Conservation (phyloP, 306 rosid genomes). For the Erythrophleum fordii region DNA sequence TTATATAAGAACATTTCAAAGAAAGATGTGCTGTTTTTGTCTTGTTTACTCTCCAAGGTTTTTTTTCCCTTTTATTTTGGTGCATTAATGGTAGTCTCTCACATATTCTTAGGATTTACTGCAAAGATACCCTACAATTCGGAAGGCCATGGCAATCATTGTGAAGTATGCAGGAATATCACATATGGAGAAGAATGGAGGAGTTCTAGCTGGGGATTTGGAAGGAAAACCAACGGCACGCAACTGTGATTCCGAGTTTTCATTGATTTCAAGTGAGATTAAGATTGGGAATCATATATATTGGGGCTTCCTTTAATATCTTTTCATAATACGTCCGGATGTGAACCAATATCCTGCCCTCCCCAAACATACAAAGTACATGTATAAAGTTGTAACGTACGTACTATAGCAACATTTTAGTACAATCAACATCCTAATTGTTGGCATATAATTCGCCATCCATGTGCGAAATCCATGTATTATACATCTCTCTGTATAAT, state of each 20-base stretch:
- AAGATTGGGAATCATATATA: constrained; percentile 59
- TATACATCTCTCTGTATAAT: too few species aligned
- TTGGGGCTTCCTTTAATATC: constrained; percentile 47
- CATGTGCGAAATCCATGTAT: too few species aligned
- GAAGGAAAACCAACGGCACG: constrained; percentile 51
- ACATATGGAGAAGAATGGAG: constrained; percentile 47
- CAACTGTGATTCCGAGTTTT: constrained; percentile 47
- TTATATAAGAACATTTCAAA: too few species aligned
- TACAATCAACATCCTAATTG: too few species aligned
- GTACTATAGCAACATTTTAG: too few species aligned
- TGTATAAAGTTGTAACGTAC: too few species aligned
- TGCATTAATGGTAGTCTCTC: constrained; percentile 43
- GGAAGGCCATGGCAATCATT: constrained; percentile 52
- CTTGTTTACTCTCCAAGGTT: background rate
- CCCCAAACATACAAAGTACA: constrained; percentile 15
- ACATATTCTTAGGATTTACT: constrained; percentile 40
- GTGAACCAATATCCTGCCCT: constrained; percentile 44
- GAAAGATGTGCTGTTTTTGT: too few species aligned
- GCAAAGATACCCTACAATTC: constrained; percentile 52
- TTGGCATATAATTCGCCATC: too few species aligned
- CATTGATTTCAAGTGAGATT: constrained; percentile 39
- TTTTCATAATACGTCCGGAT: constrained; percentile 60
- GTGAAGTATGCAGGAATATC: constrained; percentile 32
- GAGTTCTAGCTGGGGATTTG: constrained; percentile 62
- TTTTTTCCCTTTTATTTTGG: constrained; percentile 38